Percentiles rank a stretch among this genome's conserved stretches.
phyloP scores from a whole-genome alignment of 352 stramenopile genomes.

The Globisporangium canariense region DNA sequence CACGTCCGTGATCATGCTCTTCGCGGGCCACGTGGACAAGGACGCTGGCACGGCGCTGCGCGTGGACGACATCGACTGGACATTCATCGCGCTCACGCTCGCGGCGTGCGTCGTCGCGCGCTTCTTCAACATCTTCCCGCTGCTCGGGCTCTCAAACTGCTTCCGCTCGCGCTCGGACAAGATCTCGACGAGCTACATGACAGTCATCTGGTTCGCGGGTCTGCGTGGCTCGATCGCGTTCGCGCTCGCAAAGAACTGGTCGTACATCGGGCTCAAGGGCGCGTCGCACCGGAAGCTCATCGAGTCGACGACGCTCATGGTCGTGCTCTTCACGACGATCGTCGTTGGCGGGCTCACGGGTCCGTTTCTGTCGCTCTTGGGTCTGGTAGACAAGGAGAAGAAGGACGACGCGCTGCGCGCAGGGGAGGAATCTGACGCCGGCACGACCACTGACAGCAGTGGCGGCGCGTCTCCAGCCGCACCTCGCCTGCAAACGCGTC shows the following conservation, averaged over 20 bases:
- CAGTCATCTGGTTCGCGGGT: slow-evolving; percentile 91
- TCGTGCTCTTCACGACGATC: slow-evolving; percentile 86
- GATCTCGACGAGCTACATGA: slow-evolving; percentile 77
- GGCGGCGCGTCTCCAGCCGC: slow-evolving; percentile 27
- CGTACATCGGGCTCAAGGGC: slow-evolving; percentile 65
- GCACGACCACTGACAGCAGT: slow-evolving; percentile 21
- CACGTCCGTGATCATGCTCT: slow-evolving; percentile 82
- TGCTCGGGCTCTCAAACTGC: slow-evolving; percentile 73
- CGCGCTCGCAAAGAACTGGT: slow-evolving; percentile 85
- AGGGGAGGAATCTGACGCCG: slow-evolving; percentile 37
- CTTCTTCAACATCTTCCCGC: slow-evolving; percentile 76
- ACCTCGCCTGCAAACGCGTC: slow-evolving; percentile 21
- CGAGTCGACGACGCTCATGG: slow-evolving; percentile 84
- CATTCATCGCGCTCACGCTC: slow-evolving; percentile 77
- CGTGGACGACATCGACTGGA: slow-evolving; percentile 79
- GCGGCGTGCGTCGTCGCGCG: slow-evolving; percentile 62
- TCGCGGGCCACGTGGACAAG: slow-evolving; percentile 61
- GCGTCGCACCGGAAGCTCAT: slow-evolving; percentile 75
- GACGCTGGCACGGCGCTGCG: slow-evolving; percentile 52
- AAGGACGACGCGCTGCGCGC: slow-evolving; percentile 18
- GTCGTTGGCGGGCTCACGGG: slow-evolving; percentile 75
- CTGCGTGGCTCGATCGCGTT: slow-evolving; percentile 93
- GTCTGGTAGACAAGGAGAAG: slow-evolving; percentile 34
- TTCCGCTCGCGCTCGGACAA: slow-evolving; percentile 43
- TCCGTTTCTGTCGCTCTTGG: slow-evolving; percentile 55